Evolutionary conservation across 768 basidiomycete genomes (phyloP).

Genomic region (Mycena kentingensis): DNA sequence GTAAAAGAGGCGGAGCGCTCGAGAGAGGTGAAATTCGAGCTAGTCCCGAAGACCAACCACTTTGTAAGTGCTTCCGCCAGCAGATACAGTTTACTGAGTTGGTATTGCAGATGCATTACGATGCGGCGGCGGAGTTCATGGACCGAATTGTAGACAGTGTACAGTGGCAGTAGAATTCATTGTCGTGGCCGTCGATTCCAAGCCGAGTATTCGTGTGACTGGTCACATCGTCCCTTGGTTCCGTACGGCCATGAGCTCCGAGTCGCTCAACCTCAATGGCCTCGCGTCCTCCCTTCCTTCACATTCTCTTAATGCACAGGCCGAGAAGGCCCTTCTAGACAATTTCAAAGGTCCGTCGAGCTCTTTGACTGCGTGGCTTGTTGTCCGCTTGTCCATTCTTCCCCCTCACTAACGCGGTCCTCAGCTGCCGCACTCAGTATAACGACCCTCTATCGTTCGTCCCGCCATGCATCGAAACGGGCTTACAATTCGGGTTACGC

Average conservation of each 20-base stretch:
- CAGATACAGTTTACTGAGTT: not conserved
- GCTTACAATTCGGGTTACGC: slow-evolving; percentile 83
- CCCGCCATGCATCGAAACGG: slow-evolving; percentile 72
- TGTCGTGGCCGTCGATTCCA: no score
- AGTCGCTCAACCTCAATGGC: slow-evolving; percentile 78
- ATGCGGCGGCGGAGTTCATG: not conserved
- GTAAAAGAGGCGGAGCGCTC: no score
- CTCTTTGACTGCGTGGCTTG: not conserved
- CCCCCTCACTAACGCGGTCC: slow-evolving; percentile 13
- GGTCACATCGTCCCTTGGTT: slow-evolving; percentile 40
- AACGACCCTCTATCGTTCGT: slow-evolving; percentile 82
- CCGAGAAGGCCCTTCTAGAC: slow-evolving; percentile 78
- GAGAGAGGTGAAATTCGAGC: slow-evolving; percentile 1
- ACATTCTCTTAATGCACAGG: slow-evolving; percentile 58
- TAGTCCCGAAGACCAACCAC: slow-evolving; percentile 3
- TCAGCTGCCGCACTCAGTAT: slow-evolving; percentile 82
- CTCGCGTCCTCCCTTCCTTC: slow-evolving; percentile 76
- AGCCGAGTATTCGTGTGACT: no score
- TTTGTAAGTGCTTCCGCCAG: not conserved
- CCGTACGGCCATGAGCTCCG: slow-evolving; percentile 53
- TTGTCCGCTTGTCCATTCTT: slow-evolving; percentile 25
- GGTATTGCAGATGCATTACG: not conserved
- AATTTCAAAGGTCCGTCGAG: slow-evolving; percentile 70
- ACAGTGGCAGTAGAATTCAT: not conserved
- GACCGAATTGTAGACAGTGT: slow-evolving; percentile 21